phyloP scores from a whole-genome alignment of 2,329 filamentous ascomycete species.

The Microdochium nivale region DNA sequence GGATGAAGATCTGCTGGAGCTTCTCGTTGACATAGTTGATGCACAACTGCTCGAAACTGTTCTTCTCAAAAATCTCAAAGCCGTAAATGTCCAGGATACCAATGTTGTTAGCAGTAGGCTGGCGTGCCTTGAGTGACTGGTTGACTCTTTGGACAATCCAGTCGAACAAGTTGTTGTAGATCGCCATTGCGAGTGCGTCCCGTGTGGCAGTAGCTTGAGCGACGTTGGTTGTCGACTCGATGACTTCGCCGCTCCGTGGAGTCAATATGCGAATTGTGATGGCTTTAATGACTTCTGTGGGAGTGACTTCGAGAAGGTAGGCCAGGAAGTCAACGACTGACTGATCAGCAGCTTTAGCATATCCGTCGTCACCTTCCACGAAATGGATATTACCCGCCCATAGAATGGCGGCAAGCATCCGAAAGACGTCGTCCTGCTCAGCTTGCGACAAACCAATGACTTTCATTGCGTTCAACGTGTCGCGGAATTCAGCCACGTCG shows the following conservation, averaged over 20 bases:
- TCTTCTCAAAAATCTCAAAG: conserved; percentile 98
- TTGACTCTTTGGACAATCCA: conserved; percentile 97
- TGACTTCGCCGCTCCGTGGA: conserved; percentile 56
- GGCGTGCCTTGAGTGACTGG: conserved; percentile 71
- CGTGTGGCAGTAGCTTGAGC: conserved; percentile 79
- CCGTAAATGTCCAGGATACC: conserved; percentile 98
- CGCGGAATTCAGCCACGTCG: conserved; percentile 78
- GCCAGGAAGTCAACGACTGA: conserved; percentile 92
- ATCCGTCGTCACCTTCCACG: conserved; percentile 78
- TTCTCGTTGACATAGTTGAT: conserved; percentile 99
- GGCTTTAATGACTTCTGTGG: conserved; percentile 71
- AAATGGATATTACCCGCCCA: conserved; percentile 96
- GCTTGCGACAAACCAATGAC: conserved; percentile 80
- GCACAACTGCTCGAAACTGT: conserved; percentile 97
- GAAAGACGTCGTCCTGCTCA: conserved; percentile 94
- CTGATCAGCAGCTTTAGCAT: conserved; percentile 78
- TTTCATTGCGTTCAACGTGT: conserved; percentile 90
- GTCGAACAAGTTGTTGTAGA: conserved; percentile 96
- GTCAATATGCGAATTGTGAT: conserved; percentile 83
- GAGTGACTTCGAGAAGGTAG: conserved; percentile 82
- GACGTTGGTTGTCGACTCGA: conserved; percentile 73
- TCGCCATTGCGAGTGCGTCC: conserved; percentile 88
- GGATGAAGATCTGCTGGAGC: conserved; percentile 97
- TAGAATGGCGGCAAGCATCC: conserved; percentile 82
- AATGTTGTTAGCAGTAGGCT: conserved; percentile 71